A percentile compares a stretch with the other conserved stretches of the same genome.
These are phyloP conservation scores for Colletotrichum theobromicola DNA, from an alignment of 2,329 filamentous ascomycete genomes.

Conservation along the genomic window DNA sequence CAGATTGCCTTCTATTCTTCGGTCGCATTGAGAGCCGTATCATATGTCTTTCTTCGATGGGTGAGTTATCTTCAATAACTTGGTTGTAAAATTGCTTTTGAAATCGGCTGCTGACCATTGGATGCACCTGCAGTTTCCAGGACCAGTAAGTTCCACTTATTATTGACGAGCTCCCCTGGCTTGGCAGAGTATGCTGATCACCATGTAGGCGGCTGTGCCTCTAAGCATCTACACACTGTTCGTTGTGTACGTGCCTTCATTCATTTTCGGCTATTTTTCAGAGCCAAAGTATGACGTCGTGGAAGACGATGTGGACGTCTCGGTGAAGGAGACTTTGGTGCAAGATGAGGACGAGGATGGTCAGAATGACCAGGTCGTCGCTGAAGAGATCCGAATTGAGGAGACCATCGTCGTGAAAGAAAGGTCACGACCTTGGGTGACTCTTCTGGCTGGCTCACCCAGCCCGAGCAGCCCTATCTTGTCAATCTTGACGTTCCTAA, in stretches of 20 bases:
- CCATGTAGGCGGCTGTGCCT: slow-evolving; percentile 23
- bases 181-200: neutral
- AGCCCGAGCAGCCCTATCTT: slow-evolving; percentile 70
- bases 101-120: neutral
- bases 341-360: slow-evolving; percentile 38
- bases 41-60: slow-evolving; percentile 68
- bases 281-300: slow-evolving; percentile 63
- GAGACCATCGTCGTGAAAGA: slow-evolving; percentile 67
- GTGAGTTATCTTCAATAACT: slow-evolving; percentile 37
- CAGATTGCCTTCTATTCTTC: slow-evolving; percentile 49
- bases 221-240: slow-evolving; percentile 61
- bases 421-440: slow-evolving; percentile 63
- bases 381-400: slow-evolving; percentile 63
- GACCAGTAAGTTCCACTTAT: slow-evolving; percentile 29
- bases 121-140: slow-evolving; percentile 26
- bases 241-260: slow-evolving; percentile 69
- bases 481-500: slow-evolving; percentile 70
- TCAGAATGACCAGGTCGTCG: slow-evolving; percentile 38
- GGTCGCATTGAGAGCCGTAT: slow-evolving; percentile 50
- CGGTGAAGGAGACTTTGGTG: slow-evolving; percentile 50
- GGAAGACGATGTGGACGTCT: slow-evolving; percentile 65
- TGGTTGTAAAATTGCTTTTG: neutral
- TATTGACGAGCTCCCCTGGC: neutral
- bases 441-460: slow-evolving; percentile 78
- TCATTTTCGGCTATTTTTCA: slow-evolving; percentile 62